phyloP scores from a whole-genome alignment of 495 filamentous ascomycete genomes.

The Lasiosphaeria hispida region DNA sequence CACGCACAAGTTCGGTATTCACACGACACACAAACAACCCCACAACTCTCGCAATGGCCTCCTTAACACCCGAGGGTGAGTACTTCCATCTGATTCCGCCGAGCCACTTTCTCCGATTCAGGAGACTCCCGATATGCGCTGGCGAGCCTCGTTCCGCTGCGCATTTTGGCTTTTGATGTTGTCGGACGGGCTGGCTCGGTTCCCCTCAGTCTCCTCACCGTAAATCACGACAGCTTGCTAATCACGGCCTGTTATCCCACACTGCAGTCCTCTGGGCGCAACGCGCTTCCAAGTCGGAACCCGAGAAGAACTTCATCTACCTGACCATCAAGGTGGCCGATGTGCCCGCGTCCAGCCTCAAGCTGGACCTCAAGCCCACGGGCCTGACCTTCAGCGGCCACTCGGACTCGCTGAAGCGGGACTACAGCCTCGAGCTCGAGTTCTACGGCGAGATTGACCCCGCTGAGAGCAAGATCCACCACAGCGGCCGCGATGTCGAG shows the following conservation, averaged over 20 bases:
- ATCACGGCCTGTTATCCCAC: background rate
- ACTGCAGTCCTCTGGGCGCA: constrained; percentile 90
- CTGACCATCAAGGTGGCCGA: constrained; percentile 86
- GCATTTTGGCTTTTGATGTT: background rate
- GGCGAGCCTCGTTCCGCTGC: background rate
- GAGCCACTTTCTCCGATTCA: background rate
- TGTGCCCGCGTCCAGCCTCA: constrained; percentile 63
- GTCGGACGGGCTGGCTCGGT: background rate
- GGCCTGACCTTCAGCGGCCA: constrained; percentile 77
- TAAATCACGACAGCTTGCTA: background rate
- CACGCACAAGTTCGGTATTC: background rate
- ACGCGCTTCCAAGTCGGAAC: constrained; percentile 77
- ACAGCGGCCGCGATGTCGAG: constrained; percentile 81
- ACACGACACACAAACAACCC: background rate
- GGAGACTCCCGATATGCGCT: background rate
- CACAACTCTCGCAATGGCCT: constrained; percentile 27
- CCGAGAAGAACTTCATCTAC: constrained; percentile 87
- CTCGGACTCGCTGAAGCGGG: constrained; percentile 74
- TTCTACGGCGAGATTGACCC: constrained; percentile 91
- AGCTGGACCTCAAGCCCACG: constrained; percentile 75
- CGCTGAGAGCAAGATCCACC: constrained; percentile 73
- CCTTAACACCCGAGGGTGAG: constrained; percentile 35
- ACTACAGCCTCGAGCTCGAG: constrained; percentile 81
- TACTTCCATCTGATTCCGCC: background rate
- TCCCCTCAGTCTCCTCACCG: no score